Evolutionary conservation across 164 flowering plant genomes (phyloP).

Genomic region (Euptelea pleiosperma): DNA sequence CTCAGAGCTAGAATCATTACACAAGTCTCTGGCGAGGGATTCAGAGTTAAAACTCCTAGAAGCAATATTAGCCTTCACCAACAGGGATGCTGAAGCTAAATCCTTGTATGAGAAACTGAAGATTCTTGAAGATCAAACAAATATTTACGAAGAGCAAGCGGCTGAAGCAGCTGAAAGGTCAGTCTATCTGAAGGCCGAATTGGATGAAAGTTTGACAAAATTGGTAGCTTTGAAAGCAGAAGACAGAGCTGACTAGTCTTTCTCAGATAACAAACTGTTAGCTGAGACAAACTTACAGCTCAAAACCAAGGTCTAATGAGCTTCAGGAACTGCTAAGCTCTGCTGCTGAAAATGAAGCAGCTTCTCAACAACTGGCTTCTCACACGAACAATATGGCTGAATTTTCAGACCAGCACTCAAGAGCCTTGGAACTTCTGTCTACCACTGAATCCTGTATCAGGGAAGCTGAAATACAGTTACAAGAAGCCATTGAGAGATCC

Average conservation of each 20-base stretch:
- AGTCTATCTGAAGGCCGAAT: constrained; percentile 44
- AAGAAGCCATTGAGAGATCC: constrained; percentile 42
- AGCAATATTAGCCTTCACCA: constrained; percentile 33
- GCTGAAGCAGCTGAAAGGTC: constrained; percentile 41
- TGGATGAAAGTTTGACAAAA: constrained; percentile 41
- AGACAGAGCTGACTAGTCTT: constrained; percentile 44
- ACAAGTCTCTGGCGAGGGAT: constrained; percentile 46
- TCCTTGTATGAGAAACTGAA: constrained; percentile 44
- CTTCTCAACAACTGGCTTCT: constrained; percentile 47
- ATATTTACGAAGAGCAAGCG: constrained; percentile 41
- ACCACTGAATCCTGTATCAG: constrained; percentile 34
- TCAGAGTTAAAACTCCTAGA: constrained; percentile 63
- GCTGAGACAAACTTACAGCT: constrained; percentile 67
- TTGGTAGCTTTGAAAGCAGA: constrained; percentile 46
- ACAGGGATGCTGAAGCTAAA: constrained; percentile 53
- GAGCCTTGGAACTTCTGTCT: constrained; percentile 45
- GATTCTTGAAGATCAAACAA: constrained; percentile 46
- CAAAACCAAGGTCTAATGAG: constrained; percentile 53
- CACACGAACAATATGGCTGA: constrained; percentile 51
- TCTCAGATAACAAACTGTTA: constrained; percentile 62
- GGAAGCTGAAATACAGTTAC: constrained; percentile 45
- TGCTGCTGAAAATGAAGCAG: constrained; percentile 54
- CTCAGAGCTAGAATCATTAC: constrained; percentile 51
- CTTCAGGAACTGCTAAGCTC: constrained; percentile 54
- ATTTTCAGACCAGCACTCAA: constrained; percentile 57